These are phyloP conservation scores for Metarhizium humberi DNA, from an alignment of 2,329 filamentous ascomycete species.

Conservation along the genomic window DNA sequence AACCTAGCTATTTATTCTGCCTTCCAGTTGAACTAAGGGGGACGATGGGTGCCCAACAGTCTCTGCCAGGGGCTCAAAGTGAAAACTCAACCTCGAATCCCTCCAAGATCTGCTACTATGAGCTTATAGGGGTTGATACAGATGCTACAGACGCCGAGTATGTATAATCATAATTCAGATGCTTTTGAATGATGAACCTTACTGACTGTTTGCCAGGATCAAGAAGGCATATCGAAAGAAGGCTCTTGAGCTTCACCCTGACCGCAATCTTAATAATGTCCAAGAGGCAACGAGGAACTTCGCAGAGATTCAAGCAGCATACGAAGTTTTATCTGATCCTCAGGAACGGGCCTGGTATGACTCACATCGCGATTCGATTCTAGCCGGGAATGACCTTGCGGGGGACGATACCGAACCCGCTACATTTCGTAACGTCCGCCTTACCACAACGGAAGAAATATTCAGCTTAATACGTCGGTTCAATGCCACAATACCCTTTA, in stretches of 20 bases:
- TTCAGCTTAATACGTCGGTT: conserved; percentile 71
- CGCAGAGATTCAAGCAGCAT: conserved; percentile 85
- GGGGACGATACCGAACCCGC: conserved; percentile 40
- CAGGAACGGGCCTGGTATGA: conserved; percentile 98
- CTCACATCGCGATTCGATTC: conserved; percentile 78
- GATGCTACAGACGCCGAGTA: conserved; percentile 75
- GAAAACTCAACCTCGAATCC: conserved; percentile 15
- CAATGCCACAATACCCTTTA: conserved; percentile 67
- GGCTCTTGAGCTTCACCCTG: conserved; percentile 87
- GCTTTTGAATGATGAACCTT: not conserved
- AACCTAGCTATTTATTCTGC: not conserved
- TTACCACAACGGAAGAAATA: conserved; percentile 77
- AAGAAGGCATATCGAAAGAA: conserved; percentile 89
- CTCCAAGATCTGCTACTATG: conserved; percentile 76
- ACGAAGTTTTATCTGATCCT: conserved; percentile 90
- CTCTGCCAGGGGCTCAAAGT: conserved; percentile 21
- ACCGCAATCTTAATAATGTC: conserved; percentile 82
- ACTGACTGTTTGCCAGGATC: conserved; percentile 45
- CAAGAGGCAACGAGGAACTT: conserved; percentile 78
- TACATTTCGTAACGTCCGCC: conserved; percentile 57
- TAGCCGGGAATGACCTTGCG: conserved; percentile 51
- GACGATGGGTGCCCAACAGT: conserved; percentile 48
- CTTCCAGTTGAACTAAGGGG: not conserved
- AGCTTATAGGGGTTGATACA: conserved; percentile 65
- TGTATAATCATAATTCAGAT: conserved; percentile 14